Base-by-base conservation (phyloP, 208 protist species). In the Naegleria fowleri region DNA sequence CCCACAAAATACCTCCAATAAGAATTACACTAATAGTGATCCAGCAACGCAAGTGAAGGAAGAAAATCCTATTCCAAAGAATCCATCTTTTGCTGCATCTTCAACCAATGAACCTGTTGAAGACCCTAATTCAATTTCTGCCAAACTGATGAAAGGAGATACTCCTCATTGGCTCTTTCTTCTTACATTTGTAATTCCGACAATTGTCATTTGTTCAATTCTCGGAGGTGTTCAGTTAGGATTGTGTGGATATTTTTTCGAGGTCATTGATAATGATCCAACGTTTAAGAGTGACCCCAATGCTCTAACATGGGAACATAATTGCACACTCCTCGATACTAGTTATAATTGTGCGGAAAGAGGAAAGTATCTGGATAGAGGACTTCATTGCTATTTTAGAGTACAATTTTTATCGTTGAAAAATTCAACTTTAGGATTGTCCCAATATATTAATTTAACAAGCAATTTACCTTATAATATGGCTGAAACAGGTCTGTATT, bases 311-410 rank as follows among this genome's bases (percentile, higher is more conserved):
- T 36, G 16, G 29, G 29, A 29, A 79, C 67, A 36, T 79, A 79
- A 79, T 79, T 79, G 67, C n/a, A 79, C 67, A 36, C 29, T 79
- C 9, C 0, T 79, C 0, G 67, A 79, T 79, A 36, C n/a, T 2
- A 79, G 67, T 36, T 13, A 36, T 29, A n/a, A 79, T 36, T 79
- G 67, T 79, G 67, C 67, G 7, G 67, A 79, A 79, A 79, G 67
- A 79, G 67, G 67, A 79, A 79, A 36, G 36, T 79, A 79, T 79
- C n/a, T 79, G 9, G 29, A 79, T 79, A 79, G 67, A 79, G 67
- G 67, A 36, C 5, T 13, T 36, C 25, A 79, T 79, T 79, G 67
- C n/a, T 36, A 79, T 79, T 79, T 79, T 79, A 13, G 9, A 36
- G 67, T 79, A 13, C 19, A 29, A 36, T 79, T 79, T 36, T n/a